Evolutionary conservation across 768 basidiomycete species (phyloP).

Genomic region (Panaeolus cyanescens): DNA sequence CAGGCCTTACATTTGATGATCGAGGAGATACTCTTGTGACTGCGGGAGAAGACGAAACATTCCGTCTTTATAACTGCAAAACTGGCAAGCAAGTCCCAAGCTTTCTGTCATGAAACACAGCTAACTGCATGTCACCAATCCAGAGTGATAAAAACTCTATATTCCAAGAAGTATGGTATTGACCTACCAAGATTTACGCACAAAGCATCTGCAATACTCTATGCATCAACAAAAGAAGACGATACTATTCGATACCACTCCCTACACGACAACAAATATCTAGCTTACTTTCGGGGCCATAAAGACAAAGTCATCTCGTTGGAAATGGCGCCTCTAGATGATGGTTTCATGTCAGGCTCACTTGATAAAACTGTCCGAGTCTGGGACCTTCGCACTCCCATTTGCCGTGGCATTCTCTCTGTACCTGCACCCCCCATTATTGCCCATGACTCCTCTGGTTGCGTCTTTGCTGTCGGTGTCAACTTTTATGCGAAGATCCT

Average conservation of each 20-base stretch:
- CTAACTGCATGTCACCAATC: constrained; percentile 12
- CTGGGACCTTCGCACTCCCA: constrained; percentile 88
- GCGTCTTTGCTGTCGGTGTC: constrained; percentile 86
- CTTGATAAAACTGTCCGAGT: constrained; percentile 93
- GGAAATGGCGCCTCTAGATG: constrained; percentile 89
- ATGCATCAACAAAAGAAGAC: constrained; percentile 94
- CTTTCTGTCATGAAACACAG: neutral
- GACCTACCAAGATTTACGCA: constrained; percentile 96
- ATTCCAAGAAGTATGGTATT: constrained; percentile 96
- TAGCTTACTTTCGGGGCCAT: constrained; percentile 96
- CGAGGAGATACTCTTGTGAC: constrained; percentile 85
- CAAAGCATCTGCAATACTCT: constrained; percentile 78
- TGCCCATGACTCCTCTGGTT: constrained; percentile 80
- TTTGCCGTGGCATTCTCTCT: constrained; percentile 77
- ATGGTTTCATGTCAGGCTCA: constrained; percentile 94
- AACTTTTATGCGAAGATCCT: constrained; percentile 82
- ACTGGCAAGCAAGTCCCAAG: constrained; percentile 83
- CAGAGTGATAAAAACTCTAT: constrained; percentile 75
- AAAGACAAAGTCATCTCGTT: constrained; percentile 86
- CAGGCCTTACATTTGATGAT: constrained; percentile 90
- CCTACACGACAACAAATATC: constrained; percentile 93
- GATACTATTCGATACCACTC: constrained; percentile 95
- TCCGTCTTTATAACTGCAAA: constrained; percentile 86
- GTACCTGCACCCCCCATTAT: constrained; percentile 76
- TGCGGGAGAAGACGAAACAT: constrained; percentile 89